A percentile compares a stretch with the other conserved stretches of the same genome.
Conservation (phyloP, 495 filamentous ascomycete species). For the Amniculicola lignicola region DNA sequence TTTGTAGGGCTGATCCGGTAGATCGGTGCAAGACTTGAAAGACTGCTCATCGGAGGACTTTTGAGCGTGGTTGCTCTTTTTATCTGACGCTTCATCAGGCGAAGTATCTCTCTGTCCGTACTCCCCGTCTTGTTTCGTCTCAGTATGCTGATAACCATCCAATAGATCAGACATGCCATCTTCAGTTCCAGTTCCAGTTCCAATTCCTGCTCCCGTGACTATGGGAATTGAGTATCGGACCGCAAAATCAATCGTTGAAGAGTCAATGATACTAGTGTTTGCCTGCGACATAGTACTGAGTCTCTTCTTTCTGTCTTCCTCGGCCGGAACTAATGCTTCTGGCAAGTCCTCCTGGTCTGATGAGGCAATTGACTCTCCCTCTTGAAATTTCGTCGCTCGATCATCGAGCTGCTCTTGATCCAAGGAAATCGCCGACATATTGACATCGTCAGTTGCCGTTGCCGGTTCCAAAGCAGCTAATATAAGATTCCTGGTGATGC, state of each 20-base stretch:
- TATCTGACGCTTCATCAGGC: constrained; percentile 4
- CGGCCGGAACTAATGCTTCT: not conserved
- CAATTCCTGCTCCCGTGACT: not conserved
- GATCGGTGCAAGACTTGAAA: constrained; percentile 24
- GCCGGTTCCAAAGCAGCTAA: constrained; percentile 32
- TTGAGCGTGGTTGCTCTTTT: constrained; percentile 13
- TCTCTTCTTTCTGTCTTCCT: not conserved
- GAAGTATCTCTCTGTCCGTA: not conserved
- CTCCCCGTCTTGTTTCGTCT: constrained; percentile 15
- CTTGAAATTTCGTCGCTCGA: not conserved
- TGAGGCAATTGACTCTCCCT: not conserved
- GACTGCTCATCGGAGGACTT: constrained; percentile 30
- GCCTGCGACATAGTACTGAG: constrained; percentile 22
- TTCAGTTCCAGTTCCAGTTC: constrained; percentile 1
- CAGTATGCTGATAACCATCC: constrained; percentile 23
- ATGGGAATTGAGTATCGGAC: constrained; percentile 26
- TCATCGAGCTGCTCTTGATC: not conserved
- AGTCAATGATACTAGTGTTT: constrained; percentile 19
- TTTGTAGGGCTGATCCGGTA: constrained; percentile 9
- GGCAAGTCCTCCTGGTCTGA: not conserved
- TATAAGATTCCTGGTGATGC: constrained; percentile 39
- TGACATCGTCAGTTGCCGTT: constrained; percentile 14
- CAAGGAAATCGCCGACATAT: not conserved
- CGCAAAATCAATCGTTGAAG: constrained; percentile 27
- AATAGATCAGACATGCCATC: constrained; percentile 25